Evolutionary conservation across 2,329 filamentous ascomycete genomes (phyloP), one percentile per base, ranked within the genome.

Genomic region (Albophoma yamanashiensis): DNA sequence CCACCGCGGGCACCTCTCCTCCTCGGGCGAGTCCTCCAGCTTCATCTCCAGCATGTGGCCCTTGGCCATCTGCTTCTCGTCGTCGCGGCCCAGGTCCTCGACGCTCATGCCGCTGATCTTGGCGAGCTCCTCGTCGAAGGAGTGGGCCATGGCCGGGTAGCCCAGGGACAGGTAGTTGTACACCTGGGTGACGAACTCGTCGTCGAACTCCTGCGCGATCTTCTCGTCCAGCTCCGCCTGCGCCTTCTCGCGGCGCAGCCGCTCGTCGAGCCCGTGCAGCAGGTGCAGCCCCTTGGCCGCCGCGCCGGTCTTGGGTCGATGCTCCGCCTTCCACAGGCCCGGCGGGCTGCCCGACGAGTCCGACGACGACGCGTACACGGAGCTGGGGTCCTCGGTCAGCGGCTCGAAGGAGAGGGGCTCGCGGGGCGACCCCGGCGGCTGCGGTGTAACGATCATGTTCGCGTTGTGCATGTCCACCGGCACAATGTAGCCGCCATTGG

Each of bases 81-180:
- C 92, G 68, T 93, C 87, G 57, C 81, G 79, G 63, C 87, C 78
- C 55, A 97, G 80, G 59, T 92, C 88, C 3, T 81, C 77, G 9
- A 93, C 70, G 0, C 83, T 71, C 8, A 96, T 85, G 12, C 82
- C 80, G 39, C 87, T 89, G 60, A 97, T 95, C 70, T 89, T 91
- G 66, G 87, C 85, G 25, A 97, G 79, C 76, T 97, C 93, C 14
- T 87, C 82, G 69, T 97, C 93, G 69, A 90, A 97, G 43, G 84
- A 82, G 27, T 88, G 85, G 14, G 92, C 93, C 68, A 92, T 85
- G 40, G 90, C 87, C 3, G 93, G 92, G 72, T 97, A 97, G 6
- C 93, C 93, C 6, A 97, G 82, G 0, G 91, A 96, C 20, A 97
- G 81, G 73, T 97, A 97, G 73, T 97, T 97, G 80, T 95, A 97